These are phyloP conservation scores for Asclepias syriaca DNA, from an alignment of 257 asterid species.

Conservation along the genomic window DNA sequence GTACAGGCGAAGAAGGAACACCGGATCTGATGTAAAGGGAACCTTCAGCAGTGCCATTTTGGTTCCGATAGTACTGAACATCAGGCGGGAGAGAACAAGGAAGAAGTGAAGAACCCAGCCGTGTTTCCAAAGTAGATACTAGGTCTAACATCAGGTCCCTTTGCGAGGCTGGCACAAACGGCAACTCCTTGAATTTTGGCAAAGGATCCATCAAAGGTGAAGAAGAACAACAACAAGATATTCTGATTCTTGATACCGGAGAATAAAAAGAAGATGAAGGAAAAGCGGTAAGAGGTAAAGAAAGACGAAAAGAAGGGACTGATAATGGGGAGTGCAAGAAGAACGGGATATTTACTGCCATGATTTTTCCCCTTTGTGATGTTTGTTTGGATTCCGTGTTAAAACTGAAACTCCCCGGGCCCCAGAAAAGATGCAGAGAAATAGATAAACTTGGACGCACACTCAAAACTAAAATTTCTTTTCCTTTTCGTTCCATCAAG, in stretches of 20 bases:
- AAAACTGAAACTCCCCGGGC: background rate
- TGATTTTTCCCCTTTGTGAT: background rate
- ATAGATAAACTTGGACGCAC: no score
- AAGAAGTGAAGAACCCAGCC: slow-evolving; percentile 51
- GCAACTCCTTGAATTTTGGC: slow-evolving; percentile 62
- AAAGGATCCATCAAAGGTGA: slow-evolving; percentile 40
- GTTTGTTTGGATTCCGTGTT: background rate
- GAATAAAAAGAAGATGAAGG: slow-evolving; percentile 1
- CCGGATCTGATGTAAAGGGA: slow-evolving; percentile 67
- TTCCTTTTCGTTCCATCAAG: no score
- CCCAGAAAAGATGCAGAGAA: no score
- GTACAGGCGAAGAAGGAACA: slow-evolving; percentile 62
- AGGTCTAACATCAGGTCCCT: slow-evolving; percentile 66
- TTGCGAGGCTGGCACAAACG: slow-evolving; percentile 51
- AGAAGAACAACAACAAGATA: background rate
- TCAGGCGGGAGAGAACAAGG: slow-evolving; percentile 65
- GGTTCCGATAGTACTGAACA: slow-evolving; percentile 48
- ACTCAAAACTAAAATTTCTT: no score
- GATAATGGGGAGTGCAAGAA: background rate
- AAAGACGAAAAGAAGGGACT: background rate
- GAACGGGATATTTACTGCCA: slow-evolving; percentile 7
- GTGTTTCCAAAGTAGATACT: slow-evolving; percentile 51
- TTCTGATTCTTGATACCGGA: no score
- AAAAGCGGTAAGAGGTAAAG: background rate
- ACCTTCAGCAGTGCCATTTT: slow-evolving; percentile 47